These are phyloP conservation scores for Fusarium fracticaudum DNA, from an alignment of 2,329 filamentous ascomycete genomes.

Conservation along the genomic window DNA sequence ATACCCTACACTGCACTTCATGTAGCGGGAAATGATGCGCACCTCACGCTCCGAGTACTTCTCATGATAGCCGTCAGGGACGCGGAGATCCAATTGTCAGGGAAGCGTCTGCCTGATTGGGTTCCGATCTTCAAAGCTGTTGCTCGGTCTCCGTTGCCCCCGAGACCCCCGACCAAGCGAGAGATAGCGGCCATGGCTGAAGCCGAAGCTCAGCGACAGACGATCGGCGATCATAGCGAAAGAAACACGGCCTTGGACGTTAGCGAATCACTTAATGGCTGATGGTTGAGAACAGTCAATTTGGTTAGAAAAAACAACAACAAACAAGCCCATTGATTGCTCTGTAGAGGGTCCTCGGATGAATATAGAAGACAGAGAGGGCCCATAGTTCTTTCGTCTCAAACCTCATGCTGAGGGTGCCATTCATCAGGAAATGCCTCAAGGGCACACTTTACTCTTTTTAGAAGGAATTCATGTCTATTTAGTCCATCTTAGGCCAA, in stretches of 20 bases:
- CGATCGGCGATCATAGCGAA: neutral
- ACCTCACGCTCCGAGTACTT: slow-evolving; percentile 29
- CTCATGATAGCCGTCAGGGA: slow-evolving; percentile 11
- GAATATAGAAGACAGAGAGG: neutral
- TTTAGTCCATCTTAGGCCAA: neutral
- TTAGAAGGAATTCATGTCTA: neutral
- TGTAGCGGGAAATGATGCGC: slow-evolving; percentile 41
- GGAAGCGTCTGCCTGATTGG: neutral
- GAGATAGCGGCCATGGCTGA: neutral
- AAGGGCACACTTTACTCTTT: fast-evolving
- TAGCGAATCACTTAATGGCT: fast-evolving
- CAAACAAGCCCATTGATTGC: no score
- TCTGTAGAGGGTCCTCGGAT: no score
- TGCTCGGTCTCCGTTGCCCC: neutral
- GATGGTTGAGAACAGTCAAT: fast-evolving
- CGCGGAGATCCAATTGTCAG: neutral
- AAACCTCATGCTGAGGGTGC: neutral
- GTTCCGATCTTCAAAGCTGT: neutral
- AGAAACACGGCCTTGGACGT: neutral
- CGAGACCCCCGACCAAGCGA: neutral
- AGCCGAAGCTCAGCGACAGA: neutral
- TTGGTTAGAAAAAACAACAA: no score
- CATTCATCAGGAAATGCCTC: fast-evolving
- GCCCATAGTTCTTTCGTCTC: fast-evolving
- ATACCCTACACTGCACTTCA: slow-evolving; percentile 5